Conservation (phyloP, 129 eudicot species). For the Dittrichia graveolens region DNA sequence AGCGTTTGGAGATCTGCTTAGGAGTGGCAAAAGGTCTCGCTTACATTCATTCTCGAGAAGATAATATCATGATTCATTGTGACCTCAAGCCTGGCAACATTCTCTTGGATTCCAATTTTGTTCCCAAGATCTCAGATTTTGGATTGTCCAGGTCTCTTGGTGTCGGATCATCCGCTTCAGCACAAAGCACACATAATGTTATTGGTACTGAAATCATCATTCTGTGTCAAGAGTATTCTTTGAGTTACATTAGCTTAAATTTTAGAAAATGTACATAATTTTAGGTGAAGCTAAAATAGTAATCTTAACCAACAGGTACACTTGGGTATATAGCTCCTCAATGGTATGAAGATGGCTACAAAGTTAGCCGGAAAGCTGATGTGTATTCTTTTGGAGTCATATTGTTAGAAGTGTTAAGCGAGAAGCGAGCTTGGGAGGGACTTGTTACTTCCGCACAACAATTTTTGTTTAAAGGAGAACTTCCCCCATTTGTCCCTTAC, state of each 20-base stretch:
- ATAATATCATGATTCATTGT: constrained; percentile 1
- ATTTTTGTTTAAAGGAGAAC: neutral
- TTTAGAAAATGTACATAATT: too few relatives aligned
- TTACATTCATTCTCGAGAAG: neutral
- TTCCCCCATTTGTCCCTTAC: neutral
- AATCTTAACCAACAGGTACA: too few relatives aligned
- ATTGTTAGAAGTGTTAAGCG: neutral
- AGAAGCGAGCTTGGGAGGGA: neutral
- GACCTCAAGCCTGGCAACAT: neutral
- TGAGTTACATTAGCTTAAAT: too few relatives aligned
- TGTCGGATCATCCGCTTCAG: neutral
- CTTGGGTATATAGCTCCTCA: too few relatives aligned
- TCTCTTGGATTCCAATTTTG: neutral
- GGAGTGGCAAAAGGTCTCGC: too few relatives aligned
- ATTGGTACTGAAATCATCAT: neutral
- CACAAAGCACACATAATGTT: neutral
- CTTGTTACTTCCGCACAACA: neutral
- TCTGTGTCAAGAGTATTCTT: too few relatives aligned
- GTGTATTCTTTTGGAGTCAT: neutral
- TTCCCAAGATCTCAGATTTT: neutral
- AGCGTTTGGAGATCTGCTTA: neutral
- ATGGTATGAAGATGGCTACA: too few relatives aligned
- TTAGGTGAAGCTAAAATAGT: too few relatives aligned
- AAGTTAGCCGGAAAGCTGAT: too few relatives aligned
- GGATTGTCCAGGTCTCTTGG: neutral